Base-by-base conservation (phyloP, 2,329 filamentous ascomycete species). In the Colletotrichum sansevieriae region DNA sequence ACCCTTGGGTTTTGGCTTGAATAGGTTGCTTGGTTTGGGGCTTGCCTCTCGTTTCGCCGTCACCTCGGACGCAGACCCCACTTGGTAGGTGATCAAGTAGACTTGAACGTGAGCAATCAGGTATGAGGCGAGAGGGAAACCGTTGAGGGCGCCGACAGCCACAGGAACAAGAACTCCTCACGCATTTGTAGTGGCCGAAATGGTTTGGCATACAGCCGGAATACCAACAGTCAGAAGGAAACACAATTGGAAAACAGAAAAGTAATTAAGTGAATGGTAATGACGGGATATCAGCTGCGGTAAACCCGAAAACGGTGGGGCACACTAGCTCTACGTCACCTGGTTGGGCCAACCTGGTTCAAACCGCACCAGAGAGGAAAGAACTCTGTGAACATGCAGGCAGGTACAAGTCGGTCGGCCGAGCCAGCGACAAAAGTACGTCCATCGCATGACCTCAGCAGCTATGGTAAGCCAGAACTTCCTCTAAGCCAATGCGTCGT, bases 321-420 rank as follows among this genome's bases (percentile, higher is more conserved):
- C 55, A 15, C 18, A 60, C 46, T 60, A 60, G 47, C 61, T 65
- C 33, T 68, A 68, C 65, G 61, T 68, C 65, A 68, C 61, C 41
- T 35, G 61, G 61, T 55, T 56, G 54, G 47, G 44, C 59, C n/a
- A 25, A 54, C n/a, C 46, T 54, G 35, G n/a, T 22, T 55, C 22
- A 11, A 8, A 44, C 33, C 7, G 20, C 15, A 46, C 37, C 18
- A 20, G 37, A 39, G 25, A 57, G 49, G 47, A 62, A 65, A 35
- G 29, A 18, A 54, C 46, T 29, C n/a, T 29, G 33, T 22, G 29
- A 15, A 33, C 22, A n/a, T 41, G 54, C 15, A 46, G 47, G 25
- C 18, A 41, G 51, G 20, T 25, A 57, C 49, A 15, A 8, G 25
- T 49, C 46, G 20, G 29, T 39, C 35, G 35, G 35, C 35, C 35